phyloP scores from a whole-genome alignment of 192 early-diverging fungal species.

The Pecoramyces ruminantium region DNA sequence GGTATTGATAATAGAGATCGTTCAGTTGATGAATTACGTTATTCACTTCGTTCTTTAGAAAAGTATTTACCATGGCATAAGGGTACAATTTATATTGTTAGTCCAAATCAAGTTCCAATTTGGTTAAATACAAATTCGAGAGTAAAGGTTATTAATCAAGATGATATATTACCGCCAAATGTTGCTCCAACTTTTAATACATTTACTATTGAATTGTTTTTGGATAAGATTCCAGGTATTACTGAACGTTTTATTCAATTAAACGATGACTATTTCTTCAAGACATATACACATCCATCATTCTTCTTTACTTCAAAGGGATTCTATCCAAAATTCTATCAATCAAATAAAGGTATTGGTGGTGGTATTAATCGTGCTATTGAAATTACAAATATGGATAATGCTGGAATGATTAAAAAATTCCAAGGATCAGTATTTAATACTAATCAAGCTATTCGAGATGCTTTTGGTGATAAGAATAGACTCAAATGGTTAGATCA shows the following conservation, averaged over 20 bases:
- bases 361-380: background rate
- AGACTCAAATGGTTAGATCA: background rate
- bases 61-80: background rate
- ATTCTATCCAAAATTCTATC: background rate
- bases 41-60: background rate
- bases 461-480: background rate
- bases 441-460: background rate
- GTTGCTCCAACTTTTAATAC: background rate
- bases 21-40: background rate
- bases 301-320: background rate
- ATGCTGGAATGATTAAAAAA: background rate
- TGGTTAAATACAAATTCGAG: background rate
- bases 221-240: background rate
- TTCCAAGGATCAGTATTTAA: background rate
- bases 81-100: background rate
- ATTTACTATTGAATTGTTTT: background rate
- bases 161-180: background rate
- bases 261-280: background rate
- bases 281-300: background rate
- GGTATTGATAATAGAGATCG: background rate
- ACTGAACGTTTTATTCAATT: background rate
- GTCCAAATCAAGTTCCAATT: background rate
- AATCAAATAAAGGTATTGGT: background rate
- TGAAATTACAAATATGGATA: background rate
- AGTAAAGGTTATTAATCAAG: background rate